phyloP scores from a whole-genome alignment of 331 rosid species.

The Acacia concinna region DNA sequence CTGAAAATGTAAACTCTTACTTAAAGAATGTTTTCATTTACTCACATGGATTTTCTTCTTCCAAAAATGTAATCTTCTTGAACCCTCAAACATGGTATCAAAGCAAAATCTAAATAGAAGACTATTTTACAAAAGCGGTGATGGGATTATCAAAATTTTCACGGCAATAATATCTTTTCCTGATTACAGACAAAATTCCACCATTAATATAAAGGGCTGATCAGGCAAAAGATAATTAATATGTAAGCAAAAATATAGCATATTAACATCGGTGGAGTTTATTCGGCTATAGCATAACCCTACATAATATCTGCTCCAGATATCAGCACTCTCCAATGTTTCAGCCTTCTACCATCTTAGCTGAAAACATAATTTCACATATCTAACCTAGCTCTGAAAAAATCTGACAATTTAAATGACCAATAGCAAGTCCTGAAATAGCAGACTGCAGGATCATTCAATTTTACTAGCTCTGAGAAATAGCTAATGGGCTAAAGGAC shows the following conservation, averaged over 20 bases:
- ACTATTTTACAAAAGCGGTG: neutral
- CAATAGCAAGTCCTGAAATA: neutral
- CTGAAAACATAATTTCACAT: slow-evolving; percentile 5
- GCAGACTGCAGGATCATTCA: slow-evolving; percentile 11
- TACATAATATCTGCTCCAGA: neutral
- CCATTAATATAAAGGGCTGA: neutral
- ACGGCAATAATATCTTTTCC: slow-evolving; percentile 6
- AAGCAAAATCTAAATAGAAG: slow-evolving; percentile 10
- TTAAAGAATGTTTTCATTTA: slow-evolving; percentile 7
- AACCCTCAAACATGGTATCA: slow-evolving; percentile 27
- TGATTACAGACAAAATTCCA: neutral
- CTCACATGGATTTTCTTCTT: neutral
- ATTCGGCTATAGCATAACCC: slow-evolving; percentile 2
- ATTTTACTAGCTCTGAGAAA: slow-evolving; percentile 5
- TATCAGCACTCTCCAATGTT: neutral
- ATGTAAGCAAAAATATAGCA: neutral
- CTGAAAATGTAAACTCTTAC: slow-evolving; percentile 11
- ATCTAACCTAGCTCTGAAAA: slow-evolving; percentile 1
- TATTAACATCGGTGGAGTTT: neutral
- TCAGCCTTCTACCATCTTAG: slow-evolving; percentile 16
- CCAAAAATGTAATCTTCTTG: neutral
- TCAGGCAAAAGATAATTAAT: neutral
- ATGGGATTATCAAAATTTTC: neutral
- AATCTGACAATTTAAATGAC: slow-evolving; percentile 7
- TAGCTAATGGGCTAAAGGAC: neutral